These are phyloP conservation scores for Fusarium penzigii DNA, from an alignment of 2,329 filamentous ascomycete genomes.

Conservation along the genomic window DNA sequence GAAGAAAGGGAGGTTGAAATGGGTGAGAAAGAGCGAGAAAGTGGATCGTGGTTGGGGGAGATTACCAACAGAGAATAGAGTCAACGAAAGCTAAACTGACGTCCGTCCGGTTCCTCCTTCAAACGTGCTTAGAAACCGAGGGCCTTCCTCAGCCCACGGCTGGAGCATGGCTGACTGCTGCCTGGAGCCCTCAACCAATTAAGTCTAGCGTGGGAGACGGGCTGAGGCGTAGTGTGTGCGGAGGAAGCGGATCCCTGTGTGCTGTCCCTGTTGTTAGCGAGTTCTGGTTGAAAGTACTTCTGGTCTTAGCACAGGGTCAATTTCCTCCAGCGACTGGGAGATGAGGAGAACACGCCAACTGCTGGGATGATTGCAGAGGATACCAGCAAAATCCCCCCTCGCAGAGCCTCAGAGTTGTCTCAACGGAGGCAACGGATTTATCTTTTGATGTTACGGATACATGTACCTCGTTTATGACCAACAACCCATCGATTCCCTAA, in stretches of 20 bases:
- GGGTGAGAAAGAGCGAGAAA: conserved; percentile 13
- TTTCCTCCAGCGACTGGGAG: not conserved
- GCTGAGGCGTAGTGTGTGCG: conserved; percentile 32
- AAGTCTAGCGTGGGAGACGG: conserved; percentile 17
- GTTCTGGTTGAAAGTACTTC: conserved; percentile 4
- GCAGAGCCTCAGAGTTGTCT: conserved; percentile 19
- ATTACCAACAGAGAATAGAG: too few relatives aligned
- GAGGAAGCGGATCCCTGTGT: conserved; percentile 24
- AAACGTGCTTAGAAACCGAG: conserved; percentile 30
- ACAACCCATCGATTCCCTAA: conserved; percentile 13
- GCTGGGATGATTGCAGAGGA: not conserved
- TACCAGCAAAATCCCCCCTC: not conserved
- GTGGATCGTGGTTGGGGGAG: conserved; percentile 16
- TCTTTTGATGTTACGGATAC: conserved; percentile 9
- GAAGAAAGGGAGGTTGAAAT: conserved; percentile 13
- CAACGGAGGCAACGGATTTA: conserved; percentile 11
- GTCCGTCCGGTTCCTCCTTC: conserved; percentile 2
- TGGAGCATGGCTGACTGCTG: conserved; percentile 33
- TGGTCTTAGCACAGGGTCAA: conserved; percentile 12
- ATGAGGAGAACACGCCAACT: too few relatives aligned
- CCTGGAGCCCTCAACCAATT: conserved; percentile 29
- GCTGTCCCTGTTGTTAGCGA: conserved; percentile 15
- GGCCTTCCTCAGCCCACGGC: conserved; percentile 26
- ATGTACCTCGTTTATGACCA: conserved; percentile 24
- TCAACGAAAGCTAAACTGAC: conserved; percentile 5